Evolutionary conservation across 1,284 basidiomycete genomes (phyloP).

Genomic region (Xerocomus amazonicus): DNA sequence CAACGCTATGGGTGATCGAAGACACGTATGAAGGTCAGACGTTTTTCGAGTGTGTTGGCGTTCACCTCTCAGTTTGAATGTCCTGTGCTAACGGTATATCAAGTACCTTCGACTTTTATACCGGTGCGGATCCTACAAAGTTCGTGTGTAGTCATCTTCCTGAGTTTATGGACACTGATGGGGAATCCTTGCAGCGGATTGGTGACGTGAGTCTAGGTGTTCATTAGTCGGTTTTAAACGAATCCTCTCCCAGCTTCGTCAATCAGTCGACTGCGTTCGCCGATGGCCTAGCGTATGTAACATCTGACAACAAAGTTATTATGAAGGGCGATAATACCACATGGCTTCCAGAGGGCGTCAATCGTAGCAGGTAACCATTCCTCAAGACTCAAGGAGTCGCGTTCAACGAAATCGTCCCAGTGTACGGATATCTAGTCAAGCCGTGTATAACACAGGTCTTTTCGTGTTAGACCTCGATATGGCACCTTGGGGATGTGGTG

Average conservation of each 20-base stretch:
- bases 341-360: slow-evolving; percentile 45
- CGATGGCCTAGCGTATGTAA: slow-evolving; percentile 49
- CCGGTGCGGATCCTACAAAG: slow-evolving; percentile 62
- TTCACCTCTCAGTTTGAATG: neutral
- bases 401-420: slow-evolving; percentile 26
- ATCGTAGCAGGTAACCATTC: slow-evolving; percentile 51
- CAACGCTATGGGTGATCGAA: slow-evolving; percentile 54
- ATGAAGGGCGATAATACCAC: slow-evolving; percentile 73
- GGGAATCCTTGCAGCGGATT: slow-evolving; percentile 44
- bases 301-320: slow-evolving; percentile 54
- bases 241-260: slow-evolving; percentile 44
- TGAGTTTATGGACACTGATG: slow-evolving; percentile 12
- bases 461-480: slow-evolving; percentile 52
- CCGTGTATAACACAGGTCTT: slow-evolving; percentile 49
- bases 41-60: slow-evolving; percentile 50
- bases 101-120: slow-evolving; percentile 60
- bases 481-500: slow-evolving; percentile 58
- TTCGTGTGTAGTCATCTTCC: slow-evolving; percentile 4
- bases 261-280: slow-evolving; percentile 45
- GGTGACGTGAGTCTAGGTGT: slow-evolving; percentile 47
- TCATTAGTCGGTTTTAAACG: slow-evolving; percentile 1
- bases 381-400: neutral
- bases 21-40: slow-evolving; percentile 51
- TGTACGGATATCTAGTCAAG: slow-evolving; percentile 47
- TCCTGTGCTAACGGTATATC: slow-evolving; percentile 13